These are phyloP conservation scores for Populus davidiana DNA, from an alignment of 345 rosid genomes.

Conservation along the genomic window DNA sequence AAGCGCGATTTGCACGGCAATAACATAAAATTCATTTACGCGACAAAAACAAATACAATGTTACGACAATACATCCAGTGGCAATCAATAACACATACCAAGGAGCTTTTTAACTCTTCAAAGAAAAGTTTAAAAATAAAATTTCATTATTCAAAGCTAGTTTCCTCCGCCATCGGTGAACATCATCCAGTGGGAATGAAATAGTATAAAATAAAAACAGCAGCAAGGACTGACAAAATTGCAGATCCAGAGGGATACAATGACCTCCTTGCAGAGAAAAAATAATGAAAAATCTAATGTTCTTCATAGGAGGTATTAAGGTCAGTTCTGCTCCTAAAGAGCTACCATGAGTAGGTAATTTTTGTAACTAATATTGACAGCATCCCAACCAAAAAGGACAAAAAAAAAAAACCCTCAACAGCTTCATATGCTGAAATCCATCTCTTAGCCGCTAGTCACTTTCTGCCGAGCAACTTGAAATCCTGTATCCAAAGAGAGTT, in stretches of 20 bases:
- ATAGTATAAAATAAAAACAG: background rate
- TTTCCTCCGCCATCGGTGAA: background rate
- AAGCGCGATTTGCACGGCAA: background rate
- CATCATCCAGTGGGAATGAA: background rate
- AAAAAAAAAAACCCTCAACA: background rate
- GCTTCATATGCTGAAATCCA: constrained; percentile 1
- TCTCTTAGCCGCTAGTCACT: constrained; percentile 6
- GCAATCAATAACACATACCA: background rate
- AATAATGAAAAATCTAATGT: constrained; percentile 1
- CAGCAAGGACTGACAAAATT: background rate
- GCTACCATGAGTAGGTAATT: constrained; percentile 14
- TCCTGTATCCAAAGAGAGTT: constrained; percentile 17
- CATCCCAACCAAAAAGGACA: constrained; percentile 15
- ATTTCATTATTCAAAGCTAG: background rate
- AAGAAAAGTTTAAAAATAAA: background rate
- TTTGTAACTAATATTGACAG: constrained; percentile 3
- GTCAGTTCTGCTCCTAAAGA: constrained; percentile 24
- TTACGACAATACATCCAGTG: background rate
- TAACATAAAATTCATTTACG: background rate
- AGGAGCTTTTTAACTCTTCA: background rate
- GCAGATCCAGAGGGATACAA: constrained; percentile 3
- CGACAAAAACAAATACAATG: background rate
- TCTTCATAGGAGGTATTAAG: constrained; percentile 11
- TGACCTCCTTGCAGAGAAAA: background rate
- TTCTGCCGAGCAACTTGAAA: constrained; percentile 1